A percentile compares a stretch with the other conserved stretches of the same genome.
Evolutionary conservation across 371 early-diverging fungal species (phyloP).

Genomic region (Mortierella sp.): DNA sequence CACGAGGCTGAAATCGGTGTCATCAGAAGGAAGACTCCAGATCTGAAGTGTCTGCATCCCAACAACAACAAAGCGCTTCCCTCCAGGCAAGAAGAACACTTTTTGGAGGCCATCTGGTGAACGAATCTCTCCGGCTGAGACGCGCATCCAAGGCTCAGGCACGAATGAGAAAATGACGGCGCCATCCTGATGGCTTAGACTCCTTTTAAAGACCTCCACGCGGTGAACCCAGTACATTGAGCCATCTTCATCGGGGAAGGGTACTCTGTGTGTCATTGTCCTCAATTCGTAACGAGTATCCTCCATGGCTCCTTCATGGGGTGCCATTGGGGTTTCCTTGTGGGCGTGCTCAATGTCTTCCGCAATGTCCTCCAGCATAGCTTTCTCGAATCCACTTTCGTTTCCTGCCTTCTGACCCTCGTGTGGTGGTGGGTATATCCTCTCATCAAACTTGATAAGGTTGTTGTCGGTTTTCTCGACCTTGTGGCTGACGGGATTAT

Average conservation of each 20-base stretch:
- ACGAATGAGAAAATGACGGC: conserved; percentile 37
- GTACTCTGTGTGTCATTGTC: conserved; percentile 14
- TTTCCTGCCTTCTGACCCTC: too few species aligned
- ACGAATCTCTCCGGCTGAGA: conserved; percentile 6
- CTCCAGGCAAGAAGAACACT: conserved; percentile 31
- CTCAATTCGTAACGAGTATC: conserved; percentile 16
- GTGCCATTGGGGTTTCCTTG: too few species aligned
- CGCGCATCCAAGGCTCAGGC: conserved; percentile 52
- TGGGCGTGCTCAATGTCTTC: conserved; percentile 10
- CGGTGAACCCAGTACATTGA: conserved; percentile 38
- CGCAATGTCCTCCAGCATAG: conserved; percentile 7
- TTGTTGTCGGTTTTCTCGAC: conserved; percentile 1
- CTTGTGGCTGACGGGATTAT: conserved; percentile 15
- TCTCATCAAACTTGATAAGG: background rate
- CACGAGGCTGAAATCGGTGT: conserved; percentile 29
- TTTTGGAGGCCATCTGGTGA: conserved; percentile 18
- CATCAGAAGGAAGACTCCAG: conserved; percentile 33
- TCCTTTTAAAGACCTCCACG: conserved; percentile 30
- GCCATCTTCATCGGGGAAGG: conserved; percentile 39
- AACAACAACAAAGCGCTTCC: conserved; percentile 29
- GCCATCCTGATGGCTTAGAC: conserved; percentile 4
- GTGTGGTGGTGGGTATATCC: background rate
- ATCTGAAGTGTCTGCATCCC: conserved; percentile 44
- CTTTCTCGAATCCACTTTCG: conserved; percentile 1
- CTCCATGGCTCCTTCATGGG: too few species aligned